A percentile compares a stretch with the other conserved stretches of the same genome.
phyloP scores from a whole-genome alignment of 768 basidiomycete species.

The Clavaria fumosa region DNA sequence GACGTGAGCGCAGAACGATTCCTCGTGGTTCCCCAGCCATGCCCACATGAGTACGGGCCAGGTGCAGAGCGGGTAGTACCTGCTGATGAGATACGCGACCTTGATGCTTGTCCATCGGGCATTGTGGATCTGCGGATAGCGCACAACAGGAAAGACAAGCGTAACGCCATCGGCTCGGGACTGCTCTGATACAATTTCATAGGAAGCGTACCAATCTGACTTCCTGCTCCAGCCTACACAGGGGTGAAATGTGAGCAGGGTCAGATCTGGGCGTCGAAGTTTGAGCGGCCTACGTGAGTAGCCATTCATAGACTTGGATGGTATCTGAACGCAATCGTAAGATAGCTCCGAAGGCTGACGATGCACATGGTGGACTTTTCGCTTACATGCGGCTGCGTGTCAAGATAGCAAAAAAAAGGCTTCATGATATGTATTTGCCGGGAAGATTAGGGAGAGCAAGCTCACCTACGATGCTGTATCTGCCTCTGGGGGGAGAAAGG shows the following conservation, averaged over 20 bases:
- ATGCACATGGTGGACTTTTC: no score
- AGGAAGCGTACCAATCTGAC: slow-evolving; percentile 11
- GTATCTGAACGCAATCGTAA: no score
- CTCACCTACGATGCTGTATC: no score
- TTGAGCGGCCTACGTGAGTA: slow-evolving; percentile 11
- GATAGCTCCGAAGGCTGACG: no score
- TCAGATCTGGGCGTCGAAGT: background rate
- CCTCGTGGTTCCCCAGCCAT: slow-evolving; percentile 12
- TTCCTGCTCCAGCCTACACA: slow-evolving; percentile 15
- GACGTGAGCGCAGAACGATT: slow-evolving; percentile 10
- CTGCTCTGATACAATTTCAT: background rate
- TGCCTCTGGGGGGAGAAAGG: no score
- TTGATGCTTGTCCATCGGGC: slow-evolving; percentile 14
- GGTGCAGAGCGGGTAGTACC: slow-evolving; percentile 16
- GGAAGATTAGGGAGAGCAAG: no score
- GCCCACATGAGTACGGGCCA: slow-evolving; percentile 16
- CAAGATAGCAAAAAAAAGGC: no score
- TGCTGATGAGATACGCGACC: slow-evolving; percentile 14
- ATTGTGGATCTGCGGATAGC: slow-evolving; percentile 11
- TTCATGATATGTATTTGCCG: no score
- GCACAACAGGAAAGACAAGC: no score
- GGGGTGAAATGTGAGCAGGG: background rate
- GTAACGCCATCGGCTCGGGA: background rate
- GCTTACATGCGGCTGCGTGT: no score
- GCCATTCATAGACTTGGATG: slow-evolving; percentile 16